Evolutionary conservation across 1,284 basidiomycete genomes (phyloP), one percentile per base, ranked within the genome.

Genomic region (Malassezia arunalokei): DNA sequence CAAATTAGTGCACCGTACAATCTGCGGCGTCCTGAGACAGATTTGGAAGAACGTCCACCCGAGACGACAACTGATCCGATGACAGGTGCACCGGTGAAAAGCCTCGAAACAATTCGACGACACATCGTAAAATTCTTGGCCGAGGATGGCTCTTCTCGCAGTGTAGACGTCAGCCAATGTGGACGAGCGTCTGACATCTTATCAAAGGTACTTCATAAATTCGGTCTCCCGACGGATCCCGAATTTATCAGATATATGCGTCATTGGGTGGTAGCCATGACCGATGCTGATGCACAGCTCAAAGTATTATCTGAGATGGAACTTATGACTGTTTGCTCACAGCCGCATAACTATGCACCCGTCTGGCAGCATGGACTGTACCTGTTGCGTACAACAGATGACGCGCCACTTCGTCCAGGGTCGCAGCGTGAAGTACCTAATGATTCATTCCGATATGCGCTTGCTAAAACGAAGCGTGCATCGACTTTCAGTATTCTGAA

Each of bases 271-370:
- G 64, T 73, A 44, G 53, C 53, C 5, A 55, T 55, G 53, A 38
- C 39, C 12, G 47, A 37, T 14, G 41, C 63, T 58, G 53, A 66
- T 64, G 14, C 60, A 56, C 35, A 67, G 59, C 46, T 59, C 55
- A 14, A 66, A 65, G 58, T 65, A 31, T 60, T 73, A 1, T 68
- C 63, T 24, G 69, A 68, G 49, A 65, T 65, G 79, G 86, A 90
- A 64, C 76, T 99, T 0, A 76, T 94, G 52, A 79, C 82, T 1
- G 82, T 96, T 33, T 95, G 91, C 67, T 85, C 87, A 51, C 83
- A 83, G 0, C 81, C 85, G 6, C 82, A 85, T 3, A 82, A 86
- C 43, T 83, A 88, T 62, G 83, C 85, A 7, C 74, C 75, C 0
- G 81, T 82, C 20, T 83, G 91, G 33, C 85, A 90, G 62, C 81